phyloP scores from a whole-genome alignment of 306 rosid genomes.

The Rosa rugosa region DNA sequence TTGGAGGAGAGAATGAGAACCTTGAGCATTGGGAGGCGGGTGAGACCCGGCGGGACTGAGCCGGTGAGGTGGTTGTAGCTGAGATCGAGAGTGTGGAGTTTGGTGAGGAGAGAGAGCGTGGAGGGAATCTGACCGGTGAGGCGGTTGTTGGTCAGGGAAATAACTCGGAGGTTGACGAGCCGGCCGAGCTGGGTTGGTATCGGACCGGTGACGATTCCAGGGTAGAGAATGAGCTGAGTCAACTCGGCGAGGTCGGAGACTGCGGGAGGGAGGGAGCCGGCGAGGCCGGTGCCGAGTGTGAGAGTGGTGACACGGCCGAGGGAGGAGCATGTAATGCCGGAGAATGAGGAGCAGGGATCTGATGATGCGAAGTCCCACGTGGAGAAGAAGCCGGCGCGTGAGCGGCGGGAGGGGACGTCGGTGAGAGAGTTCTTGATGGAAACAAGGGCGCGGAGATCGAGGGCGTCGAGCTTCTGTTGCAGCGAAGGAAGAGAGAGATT shows the following conservation, averaged over 20 bases:
- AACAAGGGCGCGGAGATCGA: slow-evolving; percentile 60
- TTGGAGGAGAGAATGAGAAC: slow-evolving; percentile 63
- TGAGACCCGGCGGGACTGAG: slow-evolving; percentile 46
- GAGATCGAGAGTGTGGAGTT: slow-evolving; percentile 81
- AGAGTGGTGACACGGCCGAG: slow-evolving; percentile 49
- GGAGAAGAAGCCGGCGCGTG: slow-evolving; percentile 51
- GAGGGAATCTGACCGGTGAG: slow-evolving; percentile 60
- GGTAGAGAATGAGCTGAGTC: slow-evolving; percentile 73
- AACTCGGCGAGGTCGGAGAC: slow-evolving; percentile 54
- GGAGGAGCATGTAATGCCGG: slow-evolving; percentile 60
- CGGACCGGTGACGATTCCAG: slow-evolving; percentile 75
- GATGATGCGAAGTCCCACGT: slow-evolving; percentile 69
- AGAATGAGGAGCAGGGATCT: slow-evolving; percentile 70
- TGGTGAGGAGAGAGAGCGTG: slow-evolving; percentile 39
- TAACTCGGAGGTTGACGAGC: slow-evolving; percentile 58
- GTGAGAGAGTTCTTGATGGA: slow-evolving; percentile 56
- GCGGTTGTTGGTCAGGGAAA: slow-evolving; percentile 65
- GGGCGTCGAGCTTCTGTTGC: slow-evolving; percentile 27
- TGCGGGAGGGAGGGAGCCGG: slow-evolving; percentile 55
- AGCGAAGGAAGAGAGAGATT: slow-evolving; percentile 20
- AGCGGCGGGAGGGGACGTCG: slow-evolving; percentile 37
- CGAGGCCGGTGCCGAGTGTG: slow-evolving; percentile 64
- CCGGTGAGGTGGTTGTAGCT: slow-evolving; percentile 68
- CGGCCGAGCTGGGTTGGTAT: slow-evolving; percentile 52
- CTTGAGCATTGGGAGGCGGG: slow-evolving; percentile 41